These are phyloP conservation scores for Diophrys sp. DNA, from an alignment of 73 alveolate genomes.

Conservation along the genomic window DNA sequence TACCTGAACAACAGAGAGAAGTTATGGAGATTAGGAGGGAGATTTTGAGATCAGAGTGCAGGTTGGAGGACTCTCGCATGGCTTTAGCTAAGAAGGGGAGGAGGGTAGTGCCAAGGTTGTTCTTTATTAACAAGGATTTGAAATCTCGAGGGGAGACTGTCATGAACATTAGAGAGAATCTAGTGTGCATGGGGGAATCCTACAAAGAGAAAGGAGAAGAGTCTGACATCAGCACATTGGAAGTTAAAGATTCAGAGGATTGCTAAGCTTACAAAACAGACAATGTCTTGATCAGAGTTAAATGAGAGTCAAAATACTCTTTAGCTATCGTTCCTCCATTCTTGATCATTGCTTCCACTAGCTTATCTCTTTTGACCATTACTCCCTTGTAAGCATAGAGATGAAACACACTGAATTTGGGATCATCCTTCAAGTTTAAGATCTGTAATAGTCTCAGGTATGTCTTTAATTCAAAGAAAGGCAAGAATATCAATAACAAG, in stretches of 20 bases:
- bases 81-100: too few relatives aligned
- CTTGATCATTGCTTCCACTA: constrained; percentile 15
- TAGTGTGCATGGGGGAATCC: neutral
- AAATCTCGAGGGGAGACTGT: neutral
- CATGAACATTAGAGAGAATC: neutral
- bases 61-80: too few relatives aligned
- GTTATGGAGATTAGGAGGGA: too few relatives aligned
- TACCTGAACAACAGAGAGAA: too few relatives aligned
- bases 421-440: constrained; percentile 36
- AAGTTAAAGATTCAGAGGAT: too few relatives aligned
- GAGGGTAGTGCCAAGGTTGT: too few relatives aligned
- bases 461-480: constrained; percentile 38
- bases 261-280: too few relatives aligned
- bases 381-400: constrained; percentile 30
- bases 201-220: too few relatives aligned
- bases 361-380: neutral
- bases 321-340: constrained; percentile 19
- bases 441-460: constrained; percentile 18
- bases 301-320: neutral
- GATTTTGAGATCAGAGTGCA: too few relatives aligned
- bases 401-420: constrained; percentile 9
- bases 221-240: too few relatives aligned
- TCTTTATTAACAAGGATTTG: too few relatives aligned
- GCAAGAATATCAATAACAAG: constrained; percentile 32
- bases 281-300: too few relatives aligned